Evolutionary conservation across 177 flowering plant genomes (phyloP).

Genomic region (Vitis hybrid): DNA sequence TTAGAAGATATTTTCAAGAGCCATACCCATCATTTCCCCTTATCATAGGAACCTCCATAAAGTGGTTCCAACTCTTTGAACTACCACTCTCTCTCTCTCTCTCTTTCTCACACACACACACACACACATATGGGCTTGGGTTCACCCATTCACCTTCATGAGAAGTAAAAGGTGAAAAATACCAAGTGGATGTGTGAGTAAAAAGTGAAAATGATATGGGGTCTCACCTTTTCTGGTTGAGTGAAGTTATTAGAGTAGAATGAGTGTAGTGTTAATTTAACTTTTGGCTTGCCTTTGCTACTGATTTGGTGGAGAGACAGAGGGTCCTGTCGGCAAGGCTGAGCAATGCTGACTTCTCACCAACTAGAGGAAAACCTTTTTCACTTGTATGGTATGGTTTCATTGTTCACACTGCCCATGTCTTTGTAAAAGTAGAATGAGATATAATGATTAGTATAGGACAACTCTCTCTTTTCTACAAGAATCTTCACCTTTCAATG

Average conservation of each 20-base stretch:
- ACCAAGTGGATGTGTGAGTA: slow-evolving; percentile 5
- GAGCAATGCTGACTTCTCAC: slow-evolving; percentile 52
- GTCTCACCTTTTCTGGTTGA: slow-evolving; percentile 5
- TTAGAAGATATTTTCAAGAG: background rate
- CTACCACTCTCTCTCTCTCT: background rate
- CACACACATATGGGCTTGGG: background rate
- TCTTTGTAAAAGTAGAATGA: slow-evolving; percentile 31
- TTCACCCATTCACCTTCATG: slow-evolving; percentile 3
- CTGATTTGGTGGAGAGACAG: slow-evolving; percentile 28
- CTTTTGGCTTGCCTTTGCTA: slow-evolving; percentile 18
- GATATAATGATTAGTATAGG: slow-evolving; percentile 48
- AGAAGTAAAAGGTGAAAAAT: slow-evolving; percentile 11
- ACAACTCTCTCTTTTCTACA: slow-evolving; percentile 36
- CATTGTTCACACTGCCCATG: slow-evolving; percentile 35
- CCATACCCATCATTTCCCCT: slow-evolving; percentile 3
- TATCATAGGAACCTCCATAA: slow-evolving; percentile 22
- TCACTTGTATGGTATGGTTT: slow-evolving; percentile 38
- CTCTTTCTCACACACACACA: background rate
- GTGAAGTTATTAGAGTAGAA: slow-evolving; percentile 10
- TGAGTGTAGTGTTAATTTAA: slow-evolving; percentile 13
- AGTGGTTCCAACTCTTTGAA: slow-evolving; percentile 16
- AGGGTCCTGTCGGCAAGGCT: slow-evolving; percentile 45
- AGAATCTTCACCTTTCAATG: slow-evolving; percentile 52
- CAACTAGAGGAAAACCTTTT: slow-evolving; percentile 41
- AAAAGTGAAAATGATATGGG: slow-evolving; percentile 17